Evolutionary conservation across 73 alveolate species (phyloP).

Genomic region (Uronychia setigera): DNA sequence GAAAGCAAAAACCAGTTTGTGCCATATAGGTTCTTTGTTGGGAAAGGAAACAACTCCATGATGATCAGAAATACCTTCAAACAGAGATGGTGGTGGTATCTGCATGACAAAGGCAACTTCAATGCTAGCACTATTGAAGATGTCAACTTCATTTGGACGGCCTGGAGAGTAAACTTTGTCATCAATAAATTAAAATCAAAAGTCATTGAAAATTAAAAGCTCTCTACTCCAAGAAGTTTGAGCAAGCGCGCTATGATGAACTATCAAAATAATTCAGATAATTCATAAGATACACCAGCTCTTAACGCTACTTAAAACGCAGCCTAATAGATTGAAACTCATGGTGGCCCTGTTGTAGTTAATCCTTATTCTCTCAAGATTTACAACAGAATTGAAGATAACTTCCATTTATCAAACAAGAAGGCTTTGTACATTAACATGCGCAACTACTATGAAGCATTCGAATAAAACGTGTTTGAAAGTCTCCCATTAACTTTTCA

Average conservation of each 20-base stretch:
- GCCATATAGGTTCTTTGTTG: conserved; percentile 18
- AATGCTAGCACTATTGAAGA: conserved; percentile 22
- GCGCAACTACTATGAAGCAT: conserved; percentile 39
- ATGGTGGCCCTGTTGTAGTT: not conserved
- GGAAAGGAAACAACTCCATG: conserved; percentile 31
- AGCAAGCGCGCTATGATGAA: not conserved
- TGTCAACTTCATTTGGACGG: conserved; percentile 36
- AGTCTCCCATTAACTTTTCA: conserved; percentile 35
- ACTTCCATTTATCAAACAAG: conserved; percentile 33
- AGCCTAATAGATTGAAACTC: no score
- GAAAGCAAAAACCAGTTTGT: not conserved
- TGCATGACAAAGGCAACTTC: conserved; percentile 17
- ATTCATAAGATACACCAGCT: not conserved
- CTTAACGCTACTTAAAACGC: no score
- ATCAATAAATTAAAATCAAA: conserved; percentile 7
- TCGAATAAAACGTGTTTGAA: not conserved
- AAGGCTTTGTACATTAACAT: conserved; percentile 38
- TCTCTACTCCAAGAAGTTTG: not conserved
- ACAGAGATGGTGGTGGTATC: conserved; percentile 51
- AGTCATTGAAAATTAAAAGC: not conserved
- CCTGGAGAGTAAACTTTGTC: conserved; percentile 25
- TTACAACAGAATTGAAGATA: conserved; percentile 27
- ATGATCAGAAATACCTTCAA: conserved; percentile 17
- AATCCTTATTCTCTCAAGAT: not conserved
- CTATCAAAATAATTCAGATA: not conserved